Evolutionary conservation across 768 basidiomycete species (phyloP), one percentile per base, ranked within the genome.

Genomic region (Leccinum olivaceopallidum): DNA sequence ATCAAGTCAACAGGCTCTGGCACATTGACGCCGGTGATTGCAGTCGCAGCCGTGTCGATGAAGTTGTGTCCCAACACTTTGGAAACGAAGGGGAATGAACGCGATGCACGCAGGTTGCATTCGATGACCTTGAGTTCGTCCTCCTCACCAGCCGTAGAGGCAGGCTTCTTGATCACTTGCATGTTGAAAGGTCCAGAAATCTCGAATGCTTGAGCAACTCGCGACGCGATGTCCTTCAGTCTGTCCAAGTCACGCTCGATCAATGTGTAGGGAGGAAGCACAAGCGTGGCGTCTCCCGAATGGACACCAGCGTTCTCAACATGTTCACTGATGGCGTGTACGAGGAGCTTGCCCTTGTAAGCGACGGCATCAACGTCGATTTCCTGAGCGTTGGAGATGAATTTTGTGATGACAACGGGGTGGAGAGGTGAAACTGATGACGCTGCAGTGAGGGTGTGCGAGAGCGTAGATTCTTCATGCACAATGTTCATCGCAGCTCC

Each of bases 401-500:
- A 99, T 76, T 98, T 98, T 68, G 96, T 94, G 76, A 99, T 88
- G 71, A 99, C 97, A 67, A 98, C 96, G 2, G 97, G 97, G 76
- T 98, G 95, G 18, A 95, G 84, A 47, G 97, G 95, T 1, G 97
- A 98, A 58, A 98, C 97, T 50, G 89, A 86, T 34, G 96, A 94
- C 14, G 97, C 97, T 22, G 94, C 94, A n/a, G 95, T 95, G 52
- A 99, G 86, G 66, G 93, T 96, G 76, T 96, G 89, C 65, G 96
- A 90, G 39, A 99, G 83, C 16, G 85, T 78, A 13, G 92, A 83
- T 73, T 96, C 94, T 72, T 98, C 94, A 71, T 90, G 90, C 22
- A 98, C 94, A 44, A 98, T 95, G 75, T 97, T 99, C 97, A 99
- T 99, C 16, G 97, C 97, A 49, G 97, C 95, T 55, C 97, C 97